Percentiles rank a stretch among this genome's conserved stretches.
Evolutionary conservation across 2,329 filamentous ascomycete genomes (phyloP).

Genomic region (Nemania sp.): DNA sequence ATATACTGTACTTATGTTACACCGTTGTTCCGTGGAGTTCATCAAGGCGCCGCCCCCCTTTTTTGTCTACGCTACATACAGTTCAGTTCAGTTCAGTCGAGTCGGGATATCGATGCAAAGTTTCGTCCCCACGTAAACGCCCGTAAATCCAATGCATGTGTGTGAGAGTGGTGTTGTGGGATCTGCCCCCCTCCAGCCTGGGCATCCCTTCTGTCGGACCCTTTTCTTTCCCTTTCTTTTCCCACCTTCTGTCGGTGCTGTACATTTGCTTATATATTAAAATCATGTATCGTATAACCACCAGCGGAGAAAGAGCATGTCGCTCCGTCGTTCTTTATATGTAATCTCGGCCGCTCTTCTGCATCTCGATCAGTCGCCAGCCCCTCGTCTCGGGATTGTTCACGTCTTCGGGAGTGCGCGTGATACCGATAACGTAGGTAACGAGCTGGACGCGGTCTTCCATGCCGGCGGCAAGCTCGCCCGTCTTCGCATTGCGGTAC

Average conservation of each 20-base stretch:
- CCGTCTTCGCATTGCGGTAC: conserved; percentile 88
- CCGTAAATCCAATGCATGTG: conserved; percentile 32
- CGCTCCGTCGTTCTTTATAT: conserved; percentile 49
- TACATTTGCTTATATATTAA: conserved; percentile 36
- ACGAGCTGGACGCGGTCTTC: conserved; percentile 98
- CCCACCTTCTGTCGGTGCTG: conserved; percentile 32
- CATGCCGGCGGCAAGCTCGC: conserved; percentile 91
- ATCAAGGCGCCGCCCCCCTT: conserved; percentile 29
- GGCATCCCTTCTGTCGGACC: too few relatives aligned
- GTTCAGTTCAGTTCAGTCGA: conserved; percentile 24
- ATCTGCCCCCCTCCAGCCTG: conserved; percentile 21
- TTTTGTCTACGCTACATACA: conserved; percentile 42
- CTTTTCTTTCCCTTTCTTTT: conserved; percentile 26
- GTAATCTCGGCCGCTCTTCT: conserved; percentile 95
- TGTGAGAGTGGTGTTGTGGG: conserved; percentile 39
- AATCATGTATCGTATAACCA: conserved; percentile 33
- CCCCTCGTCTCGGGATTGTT: conserved; percentile 95
- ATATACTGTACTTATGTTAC: conserved; percentile 23
- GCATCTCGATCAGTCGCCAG: conserved; percentile 97
- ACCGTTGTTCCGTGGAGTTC: conserved; percentile 21
- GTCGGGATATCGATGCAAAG: conserved; percentile 27
- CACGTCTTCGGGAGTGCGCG: conserved; percentile 90
- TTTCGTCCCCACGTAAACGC: conserved; percentile 29
- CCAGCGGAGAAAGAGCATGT: conserved; percentile 13
- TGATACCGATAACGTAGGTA: conserved; percentile 97